A percentile compares a stretch with the other conserved stretches of the same genome.
phyloP scores from a whole-genome alignment of 116 monocot genomes.

The Cymodocea nodosa region DNA sequence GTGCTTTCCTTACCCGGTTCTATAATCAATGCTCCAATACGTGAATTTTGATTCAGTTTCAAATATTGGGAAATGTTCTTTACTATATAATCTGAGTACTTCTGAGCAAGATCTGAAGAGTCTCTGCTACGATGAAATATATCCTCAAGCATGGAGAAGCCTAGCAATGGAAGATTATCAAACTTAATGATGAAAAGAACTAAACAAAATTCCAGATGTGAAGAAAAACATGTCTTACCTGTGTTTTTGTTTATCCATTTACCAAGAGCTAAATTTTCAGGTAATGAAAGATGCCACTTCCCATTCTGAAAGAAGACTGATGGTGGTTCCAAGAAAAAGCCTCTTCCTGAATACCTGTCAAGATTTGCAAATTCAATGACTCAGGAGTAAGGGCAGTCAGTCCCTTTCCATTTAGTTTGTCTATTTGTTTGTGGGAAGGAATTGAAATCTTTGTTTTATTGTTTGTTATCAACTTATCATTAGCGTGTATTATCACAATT shows the following conservation, averaged over 20 bases:
- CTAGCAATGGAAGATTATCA: constrained; percentile 21
- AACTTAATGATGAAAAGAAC: background rate
- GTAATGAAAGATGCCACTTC: constrained; percentile 60
- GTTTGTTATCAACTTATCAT: too few species aligned
- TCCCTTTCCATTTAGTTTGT: too few species aligned
- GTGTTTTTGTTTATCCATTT: constrained; percentile 20
- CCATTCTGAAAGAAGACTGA: constrained; percentile 36
- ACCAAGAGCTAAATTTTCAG: constrained; percentile 25
- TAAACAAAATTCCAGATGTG: background rate
- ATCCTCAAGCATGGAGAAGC: constrained; percentile 46
- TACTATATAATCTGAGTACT: constrained; percentile 55
- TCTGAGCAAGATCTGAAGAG: constrained; percentile 37
- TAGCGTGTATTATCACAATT: too few species aligned
- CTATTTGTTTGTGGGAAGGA: too few species aligned
- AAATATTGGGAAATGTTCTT: constrained; percentile 44
- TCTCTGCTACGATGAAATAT: constrained; percentile 59
- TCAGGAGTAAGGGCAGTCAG: background rate
- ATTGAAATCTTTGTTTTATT: too few species aligned
- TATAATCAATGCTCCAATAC: constrained; percentile 79
- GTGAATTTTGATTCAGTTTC: constrained; percentile 9
- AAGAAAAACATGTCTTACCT: constrained; percentile 20
- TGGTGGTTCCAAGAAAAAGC: constrained; percentile 79
- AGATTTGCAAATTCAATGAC: background rate
- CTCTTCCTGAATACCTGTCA: constrained; percentile 88
- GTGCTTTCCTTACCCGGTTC: constrained; percentile 61